These are phyloP conservation scores for Phanerochaete sordida DNA, from an alignment of 768 basidiomycete species.

Conservation along the genomic window DNA sequence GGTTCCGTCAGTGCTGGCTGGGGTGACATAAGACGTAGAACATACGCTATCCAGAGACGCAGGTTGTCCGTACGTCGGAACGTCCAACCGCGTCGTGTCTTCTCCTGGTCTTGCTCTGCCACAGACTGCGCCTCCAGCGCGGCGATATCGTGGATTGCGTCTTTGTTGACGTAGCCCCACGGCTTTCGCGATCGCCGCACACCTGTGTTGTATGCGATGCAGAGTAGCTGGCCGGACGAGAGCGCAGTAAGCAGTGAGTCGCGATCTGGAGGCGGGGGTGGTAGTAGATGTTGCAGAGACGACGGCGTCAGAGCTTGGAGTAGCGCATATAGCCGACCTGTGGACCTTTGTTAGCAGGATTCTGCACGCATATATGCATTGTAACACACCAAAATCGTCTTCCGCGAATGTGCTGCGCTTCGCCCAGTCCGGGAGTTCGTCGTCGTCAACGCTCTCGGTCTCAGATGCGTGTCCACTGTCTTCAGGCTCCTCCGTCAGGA, in stretches of 20 bases:
- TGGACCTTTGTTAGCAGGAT: background rate
- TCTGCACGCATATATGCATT: background rate
- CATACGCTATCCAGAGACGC: constrained; percentile 80
- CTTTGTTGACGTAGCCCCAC: constrained; percentile 82
- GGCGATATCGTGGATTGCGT: constrained; percentile 77
- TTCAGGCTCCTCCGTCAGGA: constrained; percentile 52
- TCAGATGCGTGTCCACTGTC: constrained; percentile 46
- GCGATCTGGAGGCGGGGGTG: constrained; percentile 30
- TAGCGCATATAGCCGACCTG: constrained; percentile 66
- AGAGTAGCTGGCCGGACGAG: constrained; percentile 78
- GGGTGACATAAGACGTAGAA: constrained; percentile 15
- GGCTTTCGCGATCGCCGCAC: constrained; percentile 79
- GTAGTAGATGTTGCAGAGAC: constrained; percentile 39
- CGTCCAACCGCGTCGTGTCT: constrained; percentile 66
- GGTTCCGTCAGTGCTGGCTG: background rate
- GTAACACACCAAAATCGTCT: constrained; percentile 42
- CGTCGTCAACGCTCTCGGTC: constrained; percentile 57
- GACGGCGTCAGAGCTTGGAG: constrained; percentile 58
- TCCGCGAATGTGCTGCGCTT: constrained; percentile 49
- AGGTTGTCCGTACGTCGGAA: constrained; percentile 86
- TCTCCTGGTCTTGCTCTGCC: constrained; percentile 31
- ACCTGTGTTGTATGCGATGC: constrained; percentile 74
- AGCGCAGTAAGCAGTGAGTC: constrained; percentile 48
- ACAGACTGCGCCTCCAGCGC: constrained; percentile 48
- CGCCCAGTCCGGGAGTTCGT: constrained; percentile 78